Evolutionary conservation across 352 stramenopile genomes (phyloP).

Genomic region (Phytophthora syringae): DNA sequence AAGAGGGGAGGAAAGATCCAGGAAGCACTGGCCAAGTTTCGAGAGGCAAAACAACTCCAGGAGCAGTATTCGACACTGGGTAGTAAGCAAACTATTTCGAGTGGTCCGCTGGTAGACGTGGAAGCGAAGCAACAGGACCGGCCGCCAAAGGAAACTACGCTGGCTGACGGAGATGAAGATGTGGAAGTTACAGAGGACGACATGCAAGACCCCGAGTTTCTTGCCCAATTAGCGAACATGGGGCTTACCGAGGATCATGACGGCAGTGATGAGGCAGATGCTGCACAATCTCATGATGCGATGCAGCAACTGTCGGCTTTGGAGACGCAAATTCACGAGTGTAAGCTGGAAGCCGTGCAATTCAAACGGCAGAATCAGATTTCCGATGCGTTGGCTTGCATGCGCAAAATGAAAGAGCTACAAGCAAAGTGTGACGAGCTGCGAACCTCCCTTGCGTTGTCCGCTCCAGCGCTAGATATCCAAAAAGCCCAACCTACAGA

Average conservation of each 20-base stretch:
- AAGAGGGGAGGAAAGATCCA: constrained; percentile 64
- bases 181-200: constrained; percentile 83
- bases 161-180: constrained; percentile 36
- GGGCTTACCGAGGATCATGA: constrained; percentile 38
- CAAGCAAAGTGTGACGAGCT: constrained; percentile 40
- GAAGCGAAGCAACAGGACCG: neutral
- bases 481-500: neutral
- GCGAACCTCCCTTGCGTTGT: constrained; percentile 6
- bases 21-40: constrained; percentile 62
- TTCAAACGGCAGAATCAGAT: constrained; percentile 69
- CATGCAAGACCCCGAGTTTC: constrained; percentile 74
- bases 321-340: constrained; percentile 49
- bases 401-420: constrained; percentile 70
- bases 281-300: constrained; percentile 4
- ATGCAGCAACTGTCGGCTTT: constrained; percentile 40
- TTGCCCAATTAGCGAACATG: constrained; percentile 62
- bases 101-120: neutral
- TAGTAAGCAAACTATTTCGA: neutral
- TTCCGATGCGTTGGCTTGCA: constrained; percentile 54
- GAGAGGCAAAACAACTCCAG: constrained; percentile 65
- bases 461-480: neutral
- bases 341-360: constrained; percentile 55
- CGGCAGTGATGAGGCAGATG: neutral
- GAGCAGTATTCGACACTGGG: constrained; percentile 20
- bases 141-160: constrained; percentile 1